phyloP scores from a whole-genome alignment of 805 yeast species.

The Lachancea lanzarotensis region DNA sequence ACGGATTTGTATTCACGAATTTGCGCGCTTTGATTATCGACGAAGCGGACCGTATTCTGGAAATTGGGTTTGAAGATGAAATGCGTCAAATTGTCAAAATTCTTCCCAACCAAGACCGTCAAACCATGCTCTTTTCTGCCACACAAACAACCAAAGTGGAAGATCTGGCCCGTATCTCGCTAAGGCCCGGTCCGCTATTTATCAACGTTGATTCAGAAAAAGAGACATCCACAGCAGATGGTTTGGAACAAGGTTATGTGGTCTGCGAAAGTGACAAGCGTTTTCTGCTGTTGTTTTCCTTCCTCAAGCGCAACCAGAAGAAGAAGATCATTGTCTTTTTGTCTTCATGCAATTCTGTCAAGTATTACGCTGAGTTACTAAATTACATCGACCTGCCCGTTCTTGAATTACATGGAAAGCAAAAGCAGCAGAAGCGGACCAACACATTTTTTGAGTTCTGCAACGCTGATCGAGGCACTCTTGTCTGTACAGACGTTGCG shows the following conservation, averaged over 20 bases:
- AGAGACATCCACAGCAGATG: constrained; percentile 88
- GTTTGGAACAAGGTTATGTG: constrained; percentile 97
- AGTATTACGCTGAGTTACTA: constrained; percentile 88
- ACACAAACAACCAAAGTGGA: constrained; percentile 98
- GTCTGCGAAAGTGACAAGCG: constrained; percentile 95
- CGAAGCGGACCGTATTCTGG: constrained; percentile 97
- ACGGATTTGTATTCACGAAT: constrained; percentile 90
- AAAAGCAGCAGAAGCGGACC: constrained; percentile 97
- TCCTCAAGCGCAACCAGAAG: constrained; percentile 85
- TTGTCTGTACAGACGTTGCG: constrained; percentile 96
- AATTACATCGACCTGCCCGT: constrained; percentile 97
- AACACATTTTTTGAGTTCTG: constrained; percentile 97
- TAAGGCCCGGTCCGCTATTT: constrained; percentile 87
- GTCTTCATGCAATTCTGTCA: constrained; percentile 95
- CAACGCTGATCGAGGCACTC: constrained; percentile 89
- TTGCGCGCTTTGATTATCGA: constrained; percentile 90
- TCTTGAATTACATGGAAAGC: constrained; percentile 93
- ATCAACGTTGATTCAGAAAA: constrained; percentile 86
- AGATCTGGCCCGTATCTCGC: constrained; percentile 92
- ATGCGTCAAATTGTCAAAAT: constrained; percentile 95
- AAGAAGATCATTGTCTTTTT: constrained; percentile 91
- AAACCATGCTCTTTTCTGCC: constrained; percentile 97
- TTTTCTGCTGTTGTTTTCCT: constrained; percentile 82
- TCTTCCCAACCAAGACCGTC: constrained; percentile 87
- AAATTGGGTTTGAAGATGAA: constrained; percentile 98